Conservation (phyloP, 2,329 filamentous ascomycete genomes). For the Venturia effusa region DNA sequence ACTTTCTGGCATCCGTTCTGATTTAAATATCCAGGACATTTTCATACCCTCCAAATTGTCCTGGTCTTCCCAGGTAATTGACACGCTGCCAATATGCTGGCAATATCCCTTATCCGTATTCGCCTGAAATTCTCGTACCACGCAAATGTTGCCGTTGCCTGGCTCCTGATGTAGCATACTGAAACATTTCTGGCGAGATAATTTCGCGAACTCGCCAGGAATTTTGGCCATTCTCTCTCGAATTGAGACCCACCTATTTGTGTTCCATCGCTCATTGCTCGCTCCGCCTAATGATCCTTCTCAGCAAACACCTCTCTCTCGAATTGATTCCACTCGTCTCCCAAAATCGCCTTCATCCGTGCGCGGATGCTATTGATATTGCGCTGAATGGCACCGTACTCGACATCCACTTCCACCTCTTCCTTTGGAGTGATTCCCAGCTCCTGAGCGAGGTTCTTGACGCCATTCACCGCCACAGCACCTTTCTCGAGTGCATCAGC, state of each 20-base stretch:
- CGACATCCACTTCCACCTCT: neutral
- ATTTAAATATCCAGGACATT: too few species aligned
- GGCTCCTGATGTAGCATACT: neutral
- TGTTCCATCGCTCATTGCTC: neutral
- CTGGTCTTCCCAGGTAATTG: too few species aligned
- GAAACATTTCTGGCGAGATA: neutral
- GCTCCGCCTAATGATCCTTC: neutral
- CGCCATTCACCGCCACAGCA: neutral
- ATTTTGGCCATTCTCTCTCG: neutral
- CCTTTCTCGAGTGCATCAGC: neutral
- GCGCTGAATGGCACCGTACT: neutral
- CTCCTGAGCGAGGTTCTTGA: neutral
- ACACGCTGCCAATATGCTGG: neutral
- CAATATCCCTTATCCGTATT: neutral
- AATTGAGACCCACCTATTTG: neutral
- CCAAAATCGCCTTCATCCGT: neutral
- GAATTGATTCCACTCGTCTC: neutral
- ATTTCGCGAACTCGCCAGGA: neutral
- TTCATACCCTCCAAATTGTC: too few species aligned
- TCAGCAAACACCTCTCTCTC: neutral
- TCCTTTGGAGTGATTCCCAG: neutral
- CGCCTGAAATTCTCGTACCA: neutral
- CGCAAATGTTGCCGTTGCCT: neutral
- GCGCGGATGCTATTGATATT: neutral
- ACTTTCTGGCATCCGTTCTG: neutral